A percentile compares a stretch with the other conserved stretches of the same genome.
These are phyloP conservation scores for Saccharomycopsis sp. DNA, from an alignment of 805 yeast genomes.

Conservation along the genomic window DNA sequence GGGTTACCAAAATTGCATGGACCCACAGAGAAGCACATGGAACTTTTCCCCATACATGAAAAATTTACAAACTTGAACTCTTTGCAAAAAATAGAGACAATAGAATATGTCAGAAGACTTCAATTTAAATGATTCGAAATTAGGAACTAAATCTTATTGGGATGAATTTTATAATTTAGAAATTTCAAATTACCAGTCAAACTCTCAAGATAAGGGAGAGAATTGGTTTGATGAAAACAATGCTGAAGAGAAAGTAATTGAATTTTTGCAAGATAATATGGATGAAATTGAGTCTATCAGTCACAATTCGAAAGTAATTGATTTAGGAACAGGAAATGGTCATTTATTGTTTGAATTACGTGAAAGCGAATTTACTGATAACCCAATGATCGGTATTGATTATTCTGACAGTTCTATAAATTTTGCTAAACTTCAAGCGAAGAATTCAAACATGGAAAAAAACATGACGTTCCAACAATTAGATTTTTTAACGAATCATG, in stretches of 20 bases:
- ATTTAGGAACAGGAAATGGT: conserved; percentile 96
- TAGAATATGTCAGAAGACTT: conserved; percentile 14
- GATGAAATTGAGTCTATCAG: conserved; percentile 28
- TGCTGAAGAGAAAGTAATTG: conserved; percentile 81
- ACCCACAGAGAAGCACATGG: neutral
- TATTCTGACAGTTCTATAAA: conserved; percentile 75
- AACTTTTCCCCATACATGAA: neutral
- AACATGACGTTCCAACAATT: conserved; percentile 50
- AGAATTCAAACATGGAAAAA: conserved; percentile 31
- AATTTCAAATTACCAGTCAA: conserved; percentile 53
- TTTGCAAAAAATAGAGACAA: too few relatives aligned
- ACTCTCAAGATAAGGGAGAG: conserved; percentile 86
- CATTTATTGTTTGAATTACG: conserved; percentile 67
- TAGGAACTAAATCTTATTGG: conserved; percentile 92
- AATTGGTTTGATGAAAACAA: conserved; percentile 95
- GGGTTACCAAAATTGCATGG: too few relatives aligned
- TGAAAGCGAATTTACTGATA: conserved; percentile 42
- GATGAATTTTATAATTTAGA: conserved; percentile 78
- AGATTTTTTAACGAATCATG: conserved; percentile 47
- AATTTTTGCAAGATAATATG: conserved; percentile 51
- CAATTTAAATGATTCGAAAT: conserved; percentile 63
- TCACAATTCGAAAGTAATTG: conserved; percentile 44
- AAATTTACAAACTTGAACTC: neutral
- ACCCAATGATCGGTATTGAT: conserved; percentile 65
- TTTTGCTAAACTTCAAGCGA: conserved; percentile 60